These are phyloP conservation scores for Geotrichum fermentans DNA, from an alignment of 1,139 yeast genomes.

Conservation along the genomic window DNA sequence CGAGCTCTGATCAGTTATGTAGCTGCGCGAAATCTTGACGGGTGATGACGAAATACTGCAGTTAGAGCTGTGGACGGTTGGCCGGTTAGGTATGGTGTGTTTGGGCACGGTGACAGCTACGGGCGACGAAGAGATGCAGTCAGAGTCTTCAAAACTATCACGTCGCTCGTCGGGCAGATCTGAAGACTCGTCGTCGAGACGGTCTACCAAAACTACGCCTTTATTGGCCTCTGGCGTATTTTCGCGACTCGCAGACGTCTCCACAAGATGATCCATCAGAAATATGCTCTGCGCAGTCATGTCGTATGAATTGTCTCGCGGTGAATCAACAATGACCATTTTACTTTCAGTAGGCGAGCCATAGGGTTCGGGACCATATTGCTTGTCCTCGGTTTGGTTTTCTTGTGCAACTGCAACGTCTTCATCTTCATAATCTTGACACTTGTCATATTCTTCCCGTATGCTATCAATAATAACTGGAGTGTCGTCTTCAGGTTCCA, in stretches of 20 bases:
- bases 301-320: not conserved
- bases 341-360: not conserved
- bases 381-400: not conserved
- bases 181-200: not conserved
- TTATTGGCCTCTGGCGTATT: not conserved
- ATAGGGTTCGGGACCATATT: not conserved
- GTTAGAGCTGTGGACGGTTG: not conserved
- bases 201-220: slow-evolving; percentile 3
- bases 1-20: slow-evolving; percentile 4
- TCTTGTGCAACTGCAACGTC: not conserved
- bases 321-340: not conserved
- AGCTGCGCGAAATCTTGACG: slow-evolving; percentile 7
- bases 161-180: not conserved
- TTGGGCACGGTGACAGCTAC: not conserved
- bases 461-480: slow-evolving; percentile 5
- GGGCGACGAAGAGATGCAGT: not conserved
- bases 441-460: slow-evolving; percentile 4
- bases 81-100: not conserved
- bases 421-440: slow-evolving; percentile 6
- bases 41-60: slow-evolving; percentile 13
- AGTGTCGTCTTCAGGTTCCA: slow-evolving; percentile 31
- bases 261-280: slow-evolving; percentile 6
- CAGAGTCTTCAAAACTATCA: not conserved
- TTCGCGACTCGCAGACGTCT: not conserved
- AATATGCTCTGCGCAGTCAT: not conserved